Percentiles rank a stretch among this genome's conserved stretches.
Evolutionary conservation across 306 rosid genomes (phyloP).

Genomic region (Alnus glutinosa): DNA sequence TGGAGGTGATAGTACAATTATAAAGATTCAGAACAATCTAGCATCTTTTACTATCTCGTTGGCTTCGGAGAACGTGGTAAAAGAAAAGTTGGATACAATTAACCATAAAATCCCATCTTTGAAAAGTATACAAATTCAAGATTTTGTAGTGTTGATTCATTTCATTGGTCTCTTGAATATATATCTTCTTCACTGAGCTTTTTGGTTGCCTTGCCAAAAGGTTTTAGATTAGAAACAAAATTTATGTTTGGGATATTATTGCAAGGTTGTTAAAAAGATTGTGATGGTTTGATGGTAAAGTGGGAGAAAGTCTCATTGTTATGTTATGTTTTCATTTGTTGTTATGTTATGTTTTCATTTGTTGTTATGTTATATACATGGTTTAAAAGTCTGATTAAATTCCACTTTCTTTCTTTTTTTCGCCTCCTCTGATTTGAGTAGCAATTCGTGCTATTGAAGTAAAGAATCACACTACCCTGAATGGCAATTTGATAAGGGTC

Average conservation of each 20-base stretch:
- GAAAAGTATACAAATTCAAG: not conserved
- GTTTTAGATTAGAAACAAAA: not conserved
- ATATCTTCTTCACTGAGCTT: not conserved
- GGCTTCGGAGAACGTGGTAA: not conserved
- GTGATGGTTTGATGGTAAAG: not conserved
- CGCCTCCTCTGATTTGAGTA: slow-evolving; percentile 26
- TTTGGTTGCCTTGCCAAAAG: not conserved
- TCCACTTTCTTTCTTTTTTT: not conserved
- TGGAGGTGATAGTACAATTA: not conserved
- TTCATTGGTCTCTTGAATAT: not conserved
- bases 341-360: not conserved
- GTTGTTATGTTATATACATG: not conserved
- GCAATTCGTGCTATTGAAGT: slow-evolving; percentile 63
- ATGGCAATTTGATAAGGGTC: slow-evolving; percentile 75
- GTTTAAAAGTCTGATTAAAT: not conserved
- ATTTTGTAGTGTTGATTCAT: not conserved
- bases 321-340: not conserved
- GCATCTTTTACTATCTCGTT: not conserved
- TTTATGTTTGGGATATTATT: not conserved
- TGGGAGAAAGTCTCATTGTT: not conserved
- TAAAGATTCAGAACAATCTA: not conserved
- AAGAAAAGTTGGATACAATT: not conserved
- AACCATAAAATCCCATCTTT: not conserved
- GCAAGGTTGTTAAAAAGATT: not conserved
- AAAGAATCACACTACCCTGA: slow-evolving; percentile 56